These are phyloP conservation scores for Sinapis alba DNA, from an alignment of 441 rosid genomes.

Conservation along the genomic window DNA sequence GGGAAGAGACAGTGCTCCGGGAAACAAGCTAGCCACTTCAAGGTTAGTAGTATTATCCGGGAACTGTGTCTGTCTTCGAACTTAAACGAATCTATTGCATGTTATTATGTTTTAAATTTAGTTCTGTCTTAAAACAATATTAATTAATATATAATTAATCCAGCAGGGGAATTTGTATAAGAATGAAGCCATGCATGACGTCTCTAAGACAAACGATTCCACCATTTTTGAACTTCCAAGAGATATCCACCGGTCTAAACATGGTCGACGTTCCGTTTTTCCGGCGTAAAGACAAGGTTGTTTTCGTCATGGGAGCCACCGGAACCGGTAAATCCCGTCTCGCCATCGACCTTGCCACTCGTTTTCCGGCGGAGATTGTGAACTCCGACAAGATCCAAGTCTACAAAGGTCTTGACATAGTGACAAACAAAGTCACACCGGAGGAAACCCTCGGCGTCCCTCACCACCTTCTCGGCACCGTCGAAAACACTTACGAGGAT, in stretches of 20 bases:
- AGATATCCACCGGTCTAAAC: constrained; percentile 28
- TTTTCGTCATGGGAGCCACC: constrained; percentile 74
- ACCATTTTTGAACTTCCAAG: constrained; percentile 53
- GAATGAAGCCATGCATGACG: constrained; percentile 53
- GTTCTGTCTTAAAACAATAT: constrained; percentile 29
- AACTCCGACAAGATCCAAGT: constrained; percentile 87
- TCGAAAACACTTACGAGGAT: constrained; percentile 43
- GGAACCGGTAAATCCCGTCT: constrained; percentile 81
- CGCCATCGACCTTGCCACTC: constrained; percentile 75
- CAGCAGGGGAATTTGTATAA: constrained; percentile 34
- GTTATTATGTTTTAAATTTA: constrained; percentile 35
- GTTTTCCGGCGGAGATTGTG: constrained; percentile 64
- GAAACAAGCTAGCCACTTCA: constrained; percentile 34
- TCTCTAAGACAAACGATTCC: constrained; percentile 52
- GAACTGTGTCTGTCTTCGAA: constrained; percentile 27
- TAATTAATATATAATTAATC: constrained; percentile 14
- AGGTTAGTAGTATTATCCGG: constrained; percentile 38
- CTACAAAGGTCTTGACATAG: constrained; percentile 61
- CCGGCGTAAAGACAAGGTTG: constrained; percentile 62
- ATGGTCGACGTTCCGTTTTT: constrained; percentile 47
- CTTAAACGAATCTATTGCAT: constrained; percentile 34
- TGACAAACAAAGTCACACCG: constrained; percentile 73
- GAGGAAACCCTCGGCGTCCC: constrained; percentile 69
- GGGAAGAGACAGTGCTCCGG: constrained; percentile 43
- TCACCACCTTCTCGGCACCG: constrained; percentile 63